phyloP scores from a whole-genome alignment of 2,329 filamentous ascomycete species.

The Penicillium crustosum region DNA sequence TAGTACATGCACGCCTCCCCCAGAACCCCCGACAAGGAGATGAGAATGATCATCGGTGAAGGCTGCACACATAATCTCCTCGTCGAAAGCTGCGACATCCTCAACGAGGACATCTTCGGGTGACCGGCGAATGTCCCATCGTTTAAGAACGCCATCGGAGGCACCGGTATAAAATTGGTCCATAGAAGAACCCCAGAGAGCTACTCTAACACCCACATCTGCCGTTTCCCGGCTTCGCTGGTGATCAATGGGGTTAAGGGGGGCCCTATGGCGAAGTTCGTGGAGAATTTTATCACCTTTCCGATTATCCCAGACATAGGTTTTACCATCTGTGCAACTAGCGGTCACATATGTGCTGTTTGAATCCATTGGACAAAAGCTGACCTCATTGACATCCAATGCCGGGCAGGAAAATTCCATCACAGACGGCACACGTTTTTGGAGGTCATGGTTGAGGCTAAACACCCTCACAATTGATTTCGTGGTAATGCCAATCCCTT shows the following conservation, averaged over 20 bases:
- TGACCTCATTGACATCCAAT: slow-evolving; percentile 61
- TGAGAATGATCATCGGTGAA: slow-evolving; percentile 58
- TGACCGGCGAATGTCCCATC: slow-evolving; percentile 58
- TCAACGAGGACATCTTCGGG: slow-evolving; percentile 52
- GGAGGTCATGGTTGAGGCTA: slow-evolving; percentile 32
- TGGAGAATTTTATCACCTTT: slow-evolving; percentile 49
- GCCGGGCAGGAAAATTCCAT: slow-evolving; percentile 58
- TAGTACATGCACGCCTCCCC: slow-evolving; percentile 56
- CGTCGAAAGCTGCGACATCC: slow-evolving; percentile 51
- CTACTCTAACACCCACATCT: slow-evolving; percentile 59
- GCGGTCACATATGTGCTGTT: slow-evolving; percentile 52
- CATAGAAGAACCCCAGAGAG: slow-evolving; percentile 56
- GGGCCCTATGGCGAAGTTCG: slow-evolving; percentile 51
- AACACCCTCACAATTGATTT: slow-evolving; percentile 57
- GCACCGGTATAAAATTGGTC: slow-evolving; percentile 59
- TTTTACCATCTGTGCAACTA: slow-evolving; percentile 59
- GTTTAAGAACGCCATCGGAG: slow-evolving; percentile 61
- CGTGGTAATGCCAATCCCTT: slow-evolving; percentile 36
- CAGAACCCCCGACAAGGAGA: slow-evolving; percentile 58
- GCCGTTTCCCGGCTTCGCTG: slow-evolving; percentile 47
- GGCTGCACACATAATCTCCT: slow-evolving; percentile 58
- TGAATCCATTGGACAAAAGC: slow-evolving; percentile 48
- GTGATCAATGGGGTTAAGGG: slow-evolving; percentile 49
- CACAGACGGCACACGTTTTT: slow-evolving; percentile 1
- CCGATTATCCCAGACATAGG: slow-evolving; percentile 62